phyloP scores from a whole-genome alignment of 1,139 yeast genomes.

The Scheffersomyces segobiensis region DNA sequence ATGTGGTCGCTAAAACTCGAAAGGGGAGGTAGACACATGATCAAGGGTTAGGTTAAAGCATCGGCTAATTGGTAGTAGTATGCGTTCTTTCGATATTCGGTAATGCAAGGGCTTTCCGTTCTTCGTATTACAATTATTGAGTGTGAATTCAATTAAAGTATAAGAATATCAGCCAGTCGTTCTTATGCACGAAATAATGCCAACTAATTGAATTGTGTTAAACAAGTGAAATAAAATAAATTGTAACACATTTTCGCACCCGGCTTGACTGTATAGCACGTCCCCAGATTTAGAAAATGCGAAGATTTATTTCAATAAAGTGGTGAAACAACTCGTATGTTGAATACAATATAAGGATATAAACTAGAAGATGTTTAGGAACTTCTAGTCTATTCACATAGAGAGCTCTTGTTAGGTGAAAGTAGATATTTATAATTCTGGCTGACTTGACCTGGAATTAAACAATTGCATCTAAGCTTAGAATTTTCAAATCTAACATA shows the following conservation, averaged over 20 bases:
- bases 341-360: no score
- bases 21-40: not conserved
- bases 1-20: not conserved
- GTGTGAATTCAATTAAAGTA: not conserved
- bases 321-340: not conserved
- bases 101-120: not conserved
- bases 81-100: not conserved
- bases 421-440: no score
- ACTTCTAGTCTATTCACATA: not conserved
- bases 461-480: no score
- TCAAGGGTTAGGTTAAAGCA: not conserved
- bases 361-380: no score
- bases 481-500: no score
- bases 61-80: not conserved
- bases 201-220: not conserved
- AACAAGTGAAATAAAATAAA: not conserved
- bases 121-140: no score
- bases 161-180: not conserved
- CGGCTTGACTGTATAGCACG: not conserved
- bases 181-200: not conserved
- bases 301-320: no score
- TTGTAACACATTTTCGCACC: not conserved
- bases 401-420: no score
- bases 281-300: not conserved
- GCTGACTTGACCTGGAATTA: no score